These are phyloP conservation scores for Salvia miltiorrhiza DNA, from an alignment of 257 asterid genomes.

Conservation along the genomic window DNA sequence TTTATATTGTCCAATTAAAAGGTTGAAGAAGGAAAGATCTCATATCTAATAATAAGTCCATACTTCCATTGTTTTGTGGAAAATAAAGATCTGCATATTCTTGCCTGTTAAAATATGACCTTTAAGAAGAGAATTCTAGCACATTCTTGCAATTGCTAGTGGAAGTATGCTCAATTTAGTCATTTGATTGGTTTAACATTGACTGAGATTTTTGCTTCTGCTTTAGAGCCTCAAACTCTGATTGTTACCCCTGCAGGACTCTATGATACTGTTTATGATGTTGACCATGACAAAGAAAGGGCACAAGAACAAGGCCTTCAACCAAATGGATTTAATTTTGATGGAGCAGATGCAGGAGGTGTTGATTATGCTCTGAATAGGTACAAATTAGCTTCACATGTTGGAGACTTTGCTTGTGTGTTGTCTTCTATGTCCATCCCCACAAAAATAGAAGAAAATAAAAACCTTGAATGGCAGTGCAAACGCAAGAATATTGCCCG, in stretches of 20 bases:
- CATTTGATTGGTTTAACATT: neutral
- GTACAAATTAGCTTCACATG: slow-evolving; percentile 31
- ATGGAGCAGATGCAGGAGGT: slow-evolving; percentile 94
- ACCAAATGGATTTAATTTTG: slow-evolving; percentile 93
- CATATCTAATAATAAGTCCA: neutral
- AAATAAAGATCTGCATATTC: neutral
- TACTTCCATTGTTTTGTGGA: neutral
- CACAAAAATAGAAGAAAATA: neutral
- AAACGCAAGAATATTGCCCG: neutral
- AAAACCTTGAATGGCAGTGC: neutral
- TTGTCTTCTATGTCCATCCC: slow-evolving; percentile 4
- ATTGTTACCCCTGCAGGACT: slow-evolving; percentile 56
- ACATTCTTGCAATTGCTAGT: neutral
- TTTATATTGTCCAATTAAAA: neutral
- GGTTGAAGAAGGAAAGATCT: neutral
- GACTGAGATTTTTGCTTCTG: neutral
- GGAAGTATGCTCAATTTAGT: neutral
- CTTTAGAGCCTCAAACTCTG: neutral
- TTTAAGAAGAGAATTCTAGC: neutral
- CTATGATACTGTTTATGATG: slow-evolving; percentile 92
- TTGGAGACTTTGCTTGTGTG: neutral
- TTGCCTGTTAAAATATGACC: neutral
- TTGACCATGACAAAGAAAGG: slow-evolving; percentile 83
- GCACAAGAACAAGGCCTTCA: slow-evolving; percentile 74
- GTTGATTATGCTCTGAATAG: slow-evolving; percentile 96